These are phyloP conservation scores for Yueomyces sp. DNA, from an alignment of 805 yeast species.

Conservation along the genomic window DNA sequence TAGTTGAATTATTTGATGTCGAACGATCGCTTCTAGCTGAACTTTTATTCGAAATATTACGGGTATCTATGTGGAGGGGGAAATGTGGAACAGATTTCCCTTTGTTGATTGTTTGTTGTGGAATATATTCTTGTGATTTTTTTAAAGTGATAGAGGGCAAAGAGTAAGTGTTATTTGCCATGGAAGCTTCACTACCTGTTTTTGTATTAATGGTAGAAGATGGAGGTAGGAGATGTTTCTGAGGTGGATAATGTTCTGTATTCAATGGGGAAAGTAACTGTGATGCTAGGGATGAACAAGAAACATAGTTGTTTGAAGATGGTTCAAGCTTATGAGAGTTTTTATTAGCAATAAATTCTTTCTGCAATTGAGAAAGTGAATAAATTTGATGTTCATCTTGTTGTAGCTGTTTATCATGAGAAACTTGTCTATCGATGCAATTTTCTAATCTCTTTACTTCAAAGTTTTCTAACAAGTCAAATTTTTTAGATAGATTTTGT, in stretches of 20 bases:
- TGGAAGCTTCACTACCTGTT: neutral
- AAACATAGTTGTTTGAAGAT: neutral
- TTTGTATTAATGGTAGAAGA: neutral
- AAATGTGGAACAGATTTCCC: neutral
- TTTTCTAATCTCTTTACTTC: conserved; percentile 19
- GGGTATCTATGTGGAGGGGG: neutral
- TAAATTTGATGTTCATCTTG: too few species aligned
- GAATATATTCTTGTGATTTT: neutral
- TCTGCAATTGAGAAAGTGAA: neutral
- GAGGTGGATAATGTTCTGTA: neutral
- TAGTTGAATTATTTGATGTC: neutral
- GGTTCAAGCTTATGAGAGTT: neutral
- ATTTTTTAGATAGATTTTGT: conserved; percentile 18
- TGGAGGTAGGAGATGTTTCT: too few species aligned
- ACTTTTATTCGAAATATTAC: neutral
- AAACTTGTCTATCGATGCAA: conserved; percentile 6
- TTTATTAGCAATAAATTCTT: neutral
- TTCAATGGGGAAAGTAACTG: neutral
- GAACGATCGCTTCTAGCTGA: neutral
- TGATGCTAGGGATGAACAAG: neutral
- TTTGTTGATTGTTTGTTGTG: neutral
- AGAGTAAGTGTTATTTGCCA: neutral
- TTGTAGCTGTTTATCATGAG: neutral
- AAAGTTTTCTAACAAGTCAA: conserved; percentile 25
- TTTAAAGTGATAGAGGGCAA: neutral